These are phyloP conservation scores for Psilocybe cubensis DNA, from an alignment of 768 basidiomycete genomes.

Conservation along the genomic window DNA sequence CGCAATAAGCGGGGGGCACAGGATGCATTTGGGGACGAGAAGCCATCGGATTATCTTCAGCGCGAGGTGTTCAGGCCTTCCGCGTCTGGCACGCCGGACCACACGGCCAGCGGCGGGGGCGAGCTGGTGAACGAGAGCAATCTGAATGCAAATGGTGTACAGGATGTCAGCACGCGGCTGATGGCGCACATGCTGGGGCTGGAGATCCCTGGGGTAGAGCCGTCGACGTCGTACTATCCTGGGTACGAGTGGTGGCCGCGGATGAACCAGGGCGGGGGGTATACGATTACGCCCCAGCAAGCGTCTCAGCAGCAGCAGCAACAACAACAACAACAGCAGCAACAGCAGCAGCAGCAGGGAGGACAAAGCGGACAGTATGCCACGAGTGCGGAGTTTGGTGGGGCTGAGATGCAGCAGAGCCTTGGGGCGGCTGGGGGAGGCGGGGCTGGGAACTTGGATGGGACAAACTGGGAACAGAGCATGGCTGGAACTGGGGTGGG, in stretches of 20 bases:
- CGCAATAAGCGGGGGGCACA: slow-evolving; percentile 63
- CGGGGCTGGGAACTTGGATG: neutral
- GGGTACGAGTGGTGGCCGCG: slow-evolving; percentile 75
- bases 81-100: slow-evolving; percentile 13
- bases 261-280: slow-evolving; percentile 27
- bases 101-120: slow-evolving; percentile 21
- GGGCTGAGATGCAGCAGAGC: slow-evolving; percentile 17
- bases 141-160: slow-evolving; percentile 52
- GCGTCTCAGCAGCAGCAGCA: too few species aligned
- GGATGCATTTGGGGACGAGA: slow-evolving; percentile 65
- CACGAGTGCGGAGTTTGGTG: slow-evolving; percentile 17
- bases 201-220: slow-evolving; percentile 65
- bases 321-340: too few species aligned
- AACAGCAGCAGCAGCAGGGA: too few species aligned
- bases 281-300: slow-evolving; percentile 7
- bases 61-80: slow-evolving; percentile 39
- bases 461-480: slow-evolving; percentile 16
- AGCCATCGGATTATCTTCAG: slow-evolving; percentile 46
- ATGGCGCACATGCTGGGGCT: slow-evolving; percentile 77
- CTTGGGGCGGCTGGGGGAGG: slow-evolving; percentile 14
- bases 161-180: slow-evolving; percentile 64
- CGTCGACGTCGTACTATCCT: slow-evolving; percentile 57
- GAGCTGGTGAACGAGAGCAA: slow-evolving; percentile 27
- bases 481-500: slow-evolving; percentile 12
- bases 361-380: slow-evolving; percentile 18